phyloP scores from a whole-genome alignment of 495 filamentous ascomycete genomes.

The Aspergillus avenaceus region DNA sequence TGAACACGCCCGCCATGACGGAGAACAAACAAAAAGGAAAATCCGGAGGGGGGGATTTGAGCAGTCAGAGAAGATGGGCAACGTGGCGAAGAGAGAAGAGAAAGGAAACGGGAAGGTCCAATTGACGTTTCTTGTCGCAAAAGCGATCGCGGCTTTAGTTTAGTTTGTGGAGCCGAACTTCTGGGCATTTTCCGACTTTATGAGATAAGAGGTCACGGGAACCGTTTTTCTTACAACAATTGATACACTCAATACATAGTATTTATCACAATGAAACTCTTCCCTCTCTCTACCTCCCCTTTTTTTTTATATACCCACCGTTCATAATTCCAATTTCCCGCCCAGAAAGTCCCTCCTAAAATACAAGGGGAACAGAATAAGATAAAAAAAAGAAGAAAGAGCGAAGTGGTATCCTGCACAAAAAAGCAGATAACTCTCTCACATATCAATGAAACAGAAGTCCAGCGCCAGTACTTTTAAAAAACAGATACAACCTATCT shows the following conservation, averaged over 20 bases:
- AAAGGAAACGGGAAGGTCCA: slow-evolving; percentile 12
- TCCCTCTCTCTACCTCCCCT: too few species aligned
- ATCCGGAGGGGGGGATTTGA: background rate
- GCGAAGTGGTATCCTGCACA: slow-evolving; percentile 20
- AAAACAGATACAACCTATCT: background rate
- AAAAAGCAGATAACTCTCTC: slow-evolving; percentile 3
- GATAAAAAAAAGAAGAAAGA: slow-evolving; percentile 8
- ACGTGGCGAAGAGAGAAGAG: slow-evolving; percentile 19
- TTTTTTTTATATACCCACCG: background rate
- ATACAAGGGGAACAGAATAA: slow-evolving; percentile 1
- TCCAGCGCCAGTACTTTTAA: background rate
- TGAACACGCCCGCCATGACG: slow-evolving; percentile 64
- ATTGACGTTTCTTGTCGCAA: slow-evolving; percentile 27
- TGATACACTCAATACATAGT: too few species aligned
- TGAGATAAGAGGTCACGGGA: too few species aligned
- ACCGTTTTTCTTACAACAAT: too few species aligned
- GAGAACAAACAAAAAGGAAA: background rate
- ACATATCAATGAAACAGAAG: background rate
- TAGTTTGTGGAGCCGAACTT: slow-evolving; percentile 16
- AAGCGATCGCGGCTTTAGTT: slow-evolving; percentile 8
- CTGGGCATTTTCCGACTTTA: background rate
- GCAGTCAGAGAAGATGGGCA: slow-evolving; percentile 8
- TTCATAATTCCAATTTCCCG: too few species aligned
- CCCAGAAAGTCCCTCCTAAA: background rate
- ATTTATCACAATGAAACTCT: too few species aligned